Evolutionary conservation across 1,284 basidiomycete species (phyloP).

Genomic region (Leccinum solheimii): DNA sequence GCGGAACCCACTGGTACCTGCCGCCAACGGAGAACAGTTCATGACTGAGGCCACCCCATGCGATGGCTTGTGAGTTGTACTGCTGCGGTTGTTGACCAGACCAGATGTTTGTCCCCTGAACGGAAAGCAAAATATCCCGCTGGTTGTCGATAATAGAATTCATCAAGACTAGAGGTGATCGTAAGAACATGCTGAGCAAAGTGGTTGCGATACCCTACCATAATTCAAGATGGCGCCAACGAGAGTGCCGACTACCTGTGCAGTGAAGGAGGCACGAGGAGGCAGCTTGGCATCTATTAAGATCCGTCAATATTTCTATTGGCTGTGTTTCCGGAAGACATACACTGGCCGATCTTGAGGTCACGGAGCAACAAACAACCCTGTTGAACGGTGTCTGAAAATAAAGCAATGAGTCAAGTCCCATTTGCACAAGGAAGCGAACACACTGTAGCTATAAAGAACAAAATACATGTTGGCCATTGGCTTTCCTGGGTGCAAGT

Average conservation of each 20-base stretch:
- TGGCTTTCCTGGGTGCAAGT: slow-evolving; percentile 60
- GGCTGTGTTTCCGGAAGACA: slow-evolving; percentile 4
- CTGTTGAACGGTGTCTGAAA: slow-evolving; percentile 44
- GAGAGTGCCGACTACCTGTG: slow-evolving; percentile 55
- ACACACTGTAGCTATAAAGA: slow-evolving; percentile 49
- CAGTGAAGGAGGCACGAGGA: slow-evolving; percentile 62
- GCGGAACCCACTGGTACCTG: slow-evolving; percentile 59
- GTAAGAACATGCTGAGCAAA: background rate
- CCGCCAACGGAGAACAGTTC: slow-evolving; percentile 54
- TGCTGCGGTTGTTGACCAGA: slow-evolving; percentile 57
- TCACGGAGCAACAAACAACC: slow-evolving; percentile 50
- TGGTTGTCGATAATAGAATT: slow-evolving; percentile 57
- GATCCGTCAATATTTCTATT: background rate
- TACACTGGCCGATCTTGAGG: slow-evolving; percentile 62
- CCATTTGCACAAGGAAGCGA: background rate
- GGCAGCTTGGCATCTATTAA: slow-evolving; percentile 60
- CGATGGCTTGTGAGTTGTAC: slow-evolving; percentile 63
- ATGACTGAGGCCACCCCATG: slow-evolving; percentile 65
- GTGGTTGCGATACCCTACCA: slow-evolving; percentile 24
- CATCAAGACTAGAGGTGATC: slow-evolving; percentile 44
- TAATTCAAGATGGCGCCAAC: slow-evolving; percentile 55
- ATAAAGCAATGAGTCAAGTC: background rate
- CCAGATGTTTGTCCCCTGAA: slow-evolving; percentile 61
- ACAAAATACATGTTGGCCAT: slow-evolving; percentile 62
- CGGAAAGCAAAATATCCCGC: slow-evolving; percentile 47